Evolutionary conservation across 352 stramenopile genomes (phyloP).

Genomic region (Albugo candida): DNA sequence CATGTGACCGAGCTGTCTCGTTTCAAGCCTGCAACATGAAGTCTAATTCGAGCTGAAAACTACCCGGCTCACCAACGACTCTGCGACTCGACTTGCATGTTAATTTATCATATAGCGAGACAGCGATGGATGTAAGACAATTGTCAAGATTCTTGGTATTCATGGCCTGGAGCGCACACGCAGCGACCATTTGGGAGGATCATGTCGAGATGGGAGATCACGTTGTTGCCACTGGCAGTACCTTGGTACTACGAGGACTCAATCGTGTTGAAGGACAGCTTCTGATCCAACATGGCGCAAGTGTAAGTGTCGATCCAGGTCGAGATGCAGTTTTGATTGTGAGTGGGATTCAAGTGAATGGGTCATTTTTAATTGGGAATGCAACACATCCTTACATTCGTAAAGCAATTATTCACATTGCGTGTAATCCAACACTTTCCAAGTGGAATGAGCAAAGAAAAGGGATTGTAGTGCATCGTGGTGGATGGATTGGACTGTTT

Average conservation of each 20-base stretch:
- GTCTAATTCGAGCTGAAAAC: too few relatives aligned
- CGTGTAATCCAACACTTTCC: constrained; percentile 7
- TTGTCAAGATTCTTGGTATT: too few relatives aligned
- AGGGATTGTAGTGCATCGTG: constrained; percentile 15
- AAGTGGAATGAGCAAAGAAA: constrained; percentile 18
- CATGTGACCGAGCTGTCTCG: too few relatives aligned
- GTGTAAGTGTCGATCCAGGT: constrained; percentile 8
- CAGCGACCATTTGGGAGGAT: constrained; percentile 8
- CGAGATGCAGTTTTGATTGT: constrained; percentile 10
- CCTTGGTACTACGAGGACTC: constrained; percentile 11
- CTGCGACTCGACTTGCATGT: too few relatives aligned
- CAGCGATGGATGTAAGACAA: too few relatives aligned
- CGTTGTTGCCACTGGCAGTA: constrained; percentile 8
- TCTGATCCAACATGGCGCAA: constrained; percentile 5
- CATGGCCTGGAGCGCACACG: too few relatives aligned
- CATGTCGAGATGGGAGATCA: constrained; percentile 11
- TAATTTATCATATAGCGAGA: too few relatives aligned
- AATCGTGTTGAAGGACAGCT: constrained; percentile 14
- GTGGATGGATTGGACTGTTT: constrained; percentile 13
- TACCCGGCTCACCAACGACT: too few relatives aligned
- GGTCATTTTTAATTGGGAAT: constrained; percentile 15
- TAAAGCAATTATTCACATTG: constrained; percentile 19
- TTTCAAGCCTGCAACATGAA: too few relatives aligned
- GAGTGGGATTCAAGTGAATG: constrained; percentile 14
- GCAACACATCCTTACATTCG: constrained; percentile 12